phyloP scores from a whole-genome alignment of 164 flowering plant genomes.

The Euptelea pleiosperma region DNA sequence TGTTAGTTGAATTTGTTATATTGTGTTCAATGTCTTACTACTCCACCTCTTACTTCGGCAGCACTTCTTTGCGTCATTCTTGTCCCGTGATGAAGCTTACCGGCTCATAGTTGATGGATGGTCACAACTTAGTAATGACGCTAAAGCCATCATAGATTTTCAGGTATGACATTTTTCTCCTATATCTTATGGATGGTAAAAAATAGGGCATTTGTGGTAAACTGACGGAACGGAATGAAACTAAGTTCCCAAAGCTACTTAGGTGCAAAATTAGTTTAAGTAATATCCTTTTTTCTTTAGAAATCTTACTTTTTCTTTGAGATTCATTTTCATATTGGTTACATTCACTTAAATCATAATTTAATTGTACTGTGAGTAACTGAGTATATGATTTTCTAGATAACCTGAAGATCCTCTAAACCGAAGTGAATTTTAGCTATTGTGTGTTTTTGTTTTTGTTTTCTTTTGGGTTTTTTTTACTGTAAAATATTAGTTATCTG shows the following conservation, averaged over 20 bases:
- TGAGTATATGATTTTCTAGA: too few species aligned
- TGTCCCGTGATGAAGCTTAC: constrained; percentile 96
- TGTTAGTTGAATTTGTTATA: not conserved
- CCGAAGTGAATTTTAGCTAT: too few species aligned
- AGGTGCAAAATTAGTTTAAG: too few species aligned
- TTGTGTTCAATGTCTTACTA: not conserved
- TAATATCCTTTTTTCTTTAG: too few species aligned
- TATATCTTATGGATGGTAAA: not conserved
- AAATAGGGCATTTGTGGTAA: not conserved
- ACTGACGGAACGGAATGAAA: too few species aligned
- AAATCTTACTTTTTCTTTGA: too few species aligned
- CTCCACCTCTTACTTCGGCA: constrained; percentile 35
- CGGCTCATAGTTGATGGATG: constrained; percentile 80
- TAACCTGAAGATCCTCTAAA: not conserved
- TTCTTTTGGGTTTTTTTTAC: too few species aligned
- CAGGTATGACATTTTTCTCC: constrained; percentile 39
- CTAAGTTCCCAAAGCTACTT: too few species aligned
- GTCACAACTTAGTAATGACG: constrained; percentile 42
- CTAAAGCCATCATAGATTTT: constrained; percentile 31
- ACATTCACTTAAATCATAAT: not conserved
- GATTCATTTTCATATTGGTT: not conserved
- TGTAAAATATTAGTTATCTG: not conserved
- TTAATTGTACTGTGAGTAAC: too few species aligned
- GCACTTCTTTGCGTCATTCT: constrained; percentile 90
- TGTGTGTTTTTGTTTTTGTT: too few species aligned